phyloP scores from a whole-genome alignment of 257 asterid species.

The Nemophila menziesii region DNA sequence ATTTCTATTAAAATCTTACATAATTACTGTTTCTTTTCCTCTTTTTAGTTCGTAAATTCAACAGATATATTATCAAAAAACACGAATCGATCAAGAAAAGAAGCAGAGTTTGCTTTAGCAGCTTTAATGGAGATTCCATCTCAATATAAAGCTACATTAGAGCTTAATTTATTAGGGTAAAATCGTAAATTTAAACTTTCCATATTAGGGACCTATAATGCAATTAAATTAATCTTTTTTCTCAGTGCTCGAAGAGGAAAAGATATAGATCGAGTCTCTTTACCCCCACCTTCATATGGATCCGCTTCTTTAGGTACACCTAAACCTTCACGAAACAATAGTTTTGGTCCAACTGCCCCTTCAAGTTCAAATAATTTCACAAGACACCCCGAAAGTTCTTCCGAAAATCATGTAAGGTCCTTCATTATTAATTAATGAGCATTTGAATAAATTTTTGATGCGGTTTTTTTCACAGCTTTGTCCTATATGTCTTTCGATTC shows the following conservation, averaged over 20 bases:
- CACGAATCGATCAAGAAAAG: conserved; percentile 57
- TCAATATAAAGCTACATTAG: conserved; percentile 88
- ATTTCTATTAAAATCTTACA: conserved; percentile 4
- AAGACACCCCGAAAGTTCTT: conserved; percentile 38
- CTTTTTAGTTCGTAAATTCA: conserved; percentile 73
- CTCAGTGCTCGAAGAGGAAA: conserved; percentile 63
- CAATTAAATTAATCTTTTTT: conserved; percentile 4
- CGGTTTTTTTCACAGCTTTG: conserved; percentile 47
- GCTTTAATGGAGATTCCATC: conserved; percentile 97
- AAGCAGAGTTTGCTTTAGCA: conserved; percentile 87
- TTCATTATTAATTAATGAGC: neutral
- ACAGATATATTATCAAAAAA: conserved; percentile 80
- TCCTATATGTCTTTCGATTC: conserved; percentile 68
- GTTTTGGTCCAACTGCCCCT: conserved; percentile 61
- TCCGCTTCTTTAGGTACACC: conserved; percentile 40
- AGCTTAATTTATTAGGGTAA: conserved; percentile 84
- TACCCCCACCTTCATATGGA: conserved; percentile 76
- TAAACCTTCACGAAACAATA: conserved; percentile 44
- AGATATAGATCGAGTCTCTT: conserved; percentile 54
- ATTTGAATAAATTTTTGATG: neutral
- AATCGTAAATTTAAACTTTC: neutral
- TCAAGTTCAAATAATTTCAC: conserved; percentile 25
- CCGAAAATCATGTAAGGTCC: conserved; percentile 50
- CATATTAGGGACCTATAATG: neutral
- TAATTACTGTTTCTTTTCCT: neutral